A percentile compares a stretch with the other conserved stretches of the same genome.
Evolutionary conservation across 225 moss, liverwort and hornwort species (phyloP).

Genomic region (Polytrichum formosum): DNA sequence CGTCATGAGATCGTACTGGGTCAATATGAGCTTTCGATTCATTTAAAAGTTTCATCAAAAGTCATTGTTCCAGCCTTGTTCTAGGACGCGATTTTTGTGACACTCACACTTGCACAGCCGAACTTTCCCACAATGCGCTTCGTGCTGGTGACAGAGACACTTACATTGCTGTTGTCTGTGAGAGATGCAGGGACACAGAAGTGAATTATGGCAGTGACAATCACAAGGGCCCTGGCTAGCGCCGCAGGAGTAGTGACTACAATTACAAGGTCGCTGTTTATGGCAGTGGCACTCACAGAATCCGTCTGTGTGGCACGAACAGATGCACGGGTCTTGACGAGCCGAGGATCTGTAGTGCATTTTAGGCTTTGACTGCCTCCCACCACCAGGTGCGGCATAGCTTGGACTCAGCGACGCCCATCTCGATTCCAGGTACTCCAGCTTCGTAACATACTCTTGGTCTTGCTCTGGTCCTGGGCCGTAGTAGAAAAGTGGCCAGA

Average conservation of each 20-base stretch:
- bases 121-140: constrained; percentile 30
- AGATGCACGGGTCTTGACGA: constrained; percentile 19
- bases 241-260: constrained; percentile 1
- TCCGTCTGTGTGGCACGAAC: constrained; percentile 27
- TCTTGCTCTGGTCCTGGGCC: constrained; percentile 34
- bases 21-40: too few relatives aligned
- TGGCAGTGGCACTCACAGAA: constrained; percentile 49
- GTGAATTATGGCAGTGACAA: constrained; percentile 40
- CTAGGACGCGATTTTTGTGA: constrained; percentile 25
- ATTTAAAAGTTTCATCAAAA: background rate
- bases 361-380: constrained; percentile 4
- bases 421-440: constrained; percentile 46
- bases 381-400: constrained; percentile 29
- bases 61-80: constrained; percentile 37
- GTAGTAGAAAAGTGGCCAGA: constrained; percentile 46
- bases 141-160: constrained; percentile 35
- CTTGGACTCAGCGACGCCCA: constrained; percentile 44
- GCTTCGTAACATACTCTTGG: constrained; percentile 28
- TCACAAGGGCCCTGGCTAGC: constrained; percentile 13
- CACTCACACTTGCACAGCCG: constrained; percentile 24
- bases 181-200: constrained; percentile 26
- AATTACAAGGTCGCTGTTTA: constrained; percentile 28
- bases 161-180: constrained; percentile 18
- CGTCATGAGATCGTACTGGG: too few relatives aligned
- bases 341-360: background rate